Percentiles rank a stretch among this genome's conserved stretches.
These are phyloP conservation scores for Datura wrightii DNA, from an alignment of 257 asterid species.

Conservation along the genomic window DNA sequence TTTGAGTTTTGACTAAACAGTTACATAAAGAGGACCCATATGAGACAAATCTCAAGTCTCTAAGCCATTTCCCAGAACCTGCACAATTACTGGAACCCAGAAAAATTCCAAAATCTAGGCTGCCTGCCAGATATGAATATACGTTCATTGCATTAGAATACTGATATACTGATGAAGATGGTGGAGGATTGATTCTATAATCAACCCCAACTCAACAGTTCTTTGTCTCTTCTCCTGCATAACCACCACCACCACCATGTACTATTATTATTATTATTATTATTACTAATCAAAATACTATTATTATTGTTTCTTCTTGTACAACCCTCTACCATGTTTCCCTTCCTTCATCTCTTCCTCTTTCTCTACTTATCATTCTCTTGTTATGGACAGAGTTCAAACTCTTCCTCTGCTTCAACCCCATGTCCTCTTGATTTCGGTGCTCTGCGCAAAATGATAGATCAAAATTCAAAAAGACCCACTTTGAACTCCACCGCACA, in stretches of 20 bases:
- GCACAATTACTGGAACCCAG: neutral
- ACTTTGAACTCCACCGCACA: conserved; percentile 41
- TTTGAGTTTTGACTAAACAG: neutral
- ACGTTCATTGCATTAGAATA: neutral
- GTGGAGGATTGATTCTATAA: neutral
- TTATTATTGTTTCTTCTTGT: neutral
- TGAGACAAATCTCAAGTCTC: neutral
- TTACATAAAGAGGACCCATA: neutral
- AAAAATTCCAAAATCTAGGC: neutral
- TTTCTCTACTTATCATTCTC: neutral
- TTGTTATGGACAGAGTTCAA: conserved; percentile 27
- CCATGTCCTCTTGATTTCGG: conserved; percentile 70
- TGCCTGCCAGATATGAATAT: conserved; percentile 13
- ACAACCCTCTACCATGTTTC: neutral
- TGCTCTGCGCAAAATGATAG: conserved; percentile 43
- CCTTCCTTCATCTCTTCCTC: neutral
- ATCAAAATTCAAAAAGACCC: conserved; percentile 35
- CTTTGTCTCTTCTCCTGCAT: neutral
- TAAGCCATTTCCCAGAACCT: conserved; percentile 12
- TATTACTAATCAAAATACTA: neutral
- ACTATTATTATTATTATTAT: neutral
- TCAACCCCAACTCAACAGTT: neutral
- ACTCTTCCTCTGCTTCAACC: conserved; percentile 38
- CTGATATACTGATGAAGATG: neutral
- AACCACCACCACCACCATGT: neutral